Evolutionary conservation across 257 asterid genomes (phyloP).

Genomic region (Capsicum rhomboideum): DNA sequence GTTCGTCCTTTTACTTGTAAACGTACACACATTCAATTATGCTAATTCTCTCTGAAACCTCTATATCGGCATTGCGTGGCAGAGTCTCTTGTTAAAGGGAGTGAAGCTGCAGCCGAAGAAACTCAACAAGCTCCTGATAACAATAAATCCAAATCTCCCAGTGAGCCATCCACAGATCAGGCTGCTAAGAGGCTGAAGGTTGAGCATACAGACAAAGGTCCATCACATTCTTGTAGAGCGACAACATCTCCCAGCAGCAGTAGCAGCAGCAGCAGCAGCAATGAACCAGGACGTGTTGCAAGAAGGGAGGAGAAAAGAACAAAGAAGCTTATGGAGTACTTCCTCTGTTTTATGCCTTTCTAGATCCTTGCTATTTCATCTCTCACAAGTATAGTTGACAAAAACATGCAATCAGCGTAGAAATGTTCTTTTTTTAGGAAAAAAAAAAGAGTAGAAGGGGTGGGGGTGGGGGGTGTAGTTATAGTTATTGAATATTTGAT

Average conservation of each 20-base stretch:
- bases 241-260: conserved; percentile 13
- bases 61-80: neutral
- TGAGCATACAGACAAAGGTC: conserved; percentile 18
- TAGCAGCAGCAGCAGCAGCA: neutral
- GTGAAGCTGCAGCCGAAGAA: conserved; percentile 4
- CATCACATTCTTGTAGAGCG: conserved; percentile 6
- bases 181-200: conserved; percentile 24
- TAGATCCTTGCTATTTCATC: neutral
- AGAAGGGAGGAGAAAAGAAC: conserved; percentile 28
- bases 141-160: neutral
- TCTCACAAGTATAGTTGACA: neutral
- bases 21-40: neutral
- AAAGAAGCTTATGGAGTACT: conserved; percentile 32
- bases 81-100: conserved; percentile 7
- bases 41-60: neutral
- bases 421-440: neutral
- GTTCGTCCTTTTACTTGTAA: neutral
- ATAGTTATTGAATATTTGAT: neutral
- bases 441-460: neutral
- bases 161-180: conserved; percentile 4
- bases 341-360: conserved; percentile 44
- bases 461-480: neutral
- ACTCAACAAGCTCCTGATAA: neutral
- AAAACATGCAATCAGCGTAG: neutral
- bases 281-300: neutral